These are phyloP conservation scores for Sesbania bispinosa DNA, from an alignment of 306 rosid species.

Conservation along the genomic window DNA sequence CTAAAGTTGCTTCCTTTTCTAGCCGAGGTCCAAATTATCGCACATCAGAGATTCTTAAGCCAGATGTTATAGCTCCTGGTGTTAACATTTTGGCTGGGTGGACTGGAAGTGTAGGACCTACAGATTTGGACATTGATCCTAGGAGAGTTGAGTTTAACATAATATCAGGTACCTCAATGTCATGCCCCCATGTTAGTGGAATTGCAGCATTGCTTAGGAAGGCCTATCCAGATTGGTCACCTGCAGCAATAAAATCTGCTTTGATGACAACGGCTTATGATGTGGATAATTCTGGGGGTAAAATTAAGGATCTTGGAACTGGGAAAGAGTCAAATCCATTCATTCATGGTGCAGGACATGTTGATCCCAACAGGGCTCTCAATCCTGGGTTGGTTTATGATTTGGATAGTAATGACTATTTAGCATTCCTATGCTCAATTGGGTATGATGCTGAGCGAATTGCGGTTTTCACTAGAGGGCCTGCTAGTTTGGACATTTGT, in stretches of 20 bases:
- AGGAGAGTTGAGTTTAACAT: slow-evolving; percentile 90
- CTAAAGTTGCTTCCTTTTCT: slow-evolving; percentile 79
- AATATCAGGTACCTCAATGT: slow-evolving; percentile 93
- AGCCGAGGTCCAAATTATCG: slow-evolving; percentile 79
- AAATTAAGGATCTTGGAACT: slow-evolving; percentile 58
- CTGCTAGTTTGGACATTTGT: slow-evolving; percentile 44
- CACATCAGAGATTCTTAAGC: slow-evolving; percentile 78
- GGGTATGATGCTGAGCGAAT: slow-evolving; percentile 59
- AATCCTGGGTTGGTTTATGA: slow-evolving; percentile 83
- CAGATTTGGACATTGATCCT: slow-evolving; percentile 71
- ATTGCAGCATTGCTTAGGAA: slow-evolving; percentile 77
- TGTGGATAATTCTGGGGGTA: slow-evolving; percentile 62
- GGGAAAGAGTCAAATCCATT: slow-evolving; percentile 71
- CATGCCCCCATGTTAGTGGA: slow-evolving; percentile 93
- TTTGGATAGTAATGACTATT: slow-evolving; percentile 44
- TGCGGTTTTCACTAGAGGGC: slow-evolving; percentile 51
- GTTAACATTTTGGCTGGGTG: slow-evolving; percentile 88
- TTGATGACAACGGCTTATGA: slow-evolving; percentile 75
- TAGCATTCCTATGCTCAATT: slow-evolving; percentile 78
- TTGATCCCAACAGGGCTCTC: slow-evolving; percentile 83
- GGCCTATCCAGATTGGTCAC: slow-evolving; percentile 70
- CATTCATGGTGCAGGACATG: slow-evolving; percentile 88
- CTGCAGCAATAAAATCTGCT: slow-evolving; percentile 84
- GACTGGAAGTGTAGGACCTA: slow-evolving; percentile 75
- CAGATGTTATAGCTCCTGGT: slow-evolving; percentile 93